Evolutionary conservation across 2,329 filamentous ascomycete species (phyloP), one percentile per base, ranked within the genome.

Genomic region (Arthrobotrys musiformis): DNA sequence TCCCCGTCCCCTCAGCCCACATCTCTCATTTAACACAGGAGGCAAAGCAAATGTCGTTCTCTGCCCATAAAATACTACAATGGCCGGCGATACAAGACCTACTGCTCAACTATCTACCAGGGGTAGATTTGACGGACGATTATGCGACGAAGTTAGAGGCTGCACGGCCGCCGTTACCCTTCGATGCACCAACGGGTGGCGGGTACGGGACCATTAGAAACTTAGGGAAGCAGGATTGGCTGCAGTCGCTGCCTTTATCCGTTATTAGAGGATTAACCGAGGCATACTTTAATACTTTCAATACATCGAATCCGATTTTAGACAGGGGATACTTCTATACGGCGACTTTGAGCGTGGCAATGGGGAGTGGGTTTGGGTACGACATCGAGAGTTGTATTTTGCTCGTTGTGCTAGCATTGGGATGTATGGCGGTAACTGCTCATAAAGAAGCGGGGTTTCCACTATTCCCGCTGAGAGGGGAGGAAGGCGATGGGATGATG

Each of bases 271-370:
- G 86, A 0, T 82, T 88, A n/a, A 84, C 85, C 7, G 85, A 87
- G 81, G 85, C 85, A 0, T 88, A 87, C 75, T 88, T 88, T 79
- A 83, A 85, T n/a, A 86, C 86, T 0, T 88, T 88, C 79, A 86
- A 88, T 79, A 86, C 86, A 0, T 86, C 84, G 28, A 87, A 85
- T 15, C 87, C 87, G 0, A 84, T 87, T 22, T 84, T 88, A 62
- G 86, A 88, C 78, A 86, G 86, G 70, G 84, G 84, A 17, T 85
- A 86, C 67, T 88, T 87, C 80, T 86, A 86, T 79, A 84, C 86
- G 0, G 86, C 84, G 76, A 88, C 86, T 0, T 83, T 88, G 4
- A 84, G 85, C 9, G 80, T 83, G 2, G 86, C 85, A 1, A 83
- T 87, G 56, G 85, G 86, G 76, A 86, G 83, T 40, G 84, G 84